Base-by-base conservation (phyloP, 768 basidiomycete species). In the Cyclocybe aegerita region DNA sequence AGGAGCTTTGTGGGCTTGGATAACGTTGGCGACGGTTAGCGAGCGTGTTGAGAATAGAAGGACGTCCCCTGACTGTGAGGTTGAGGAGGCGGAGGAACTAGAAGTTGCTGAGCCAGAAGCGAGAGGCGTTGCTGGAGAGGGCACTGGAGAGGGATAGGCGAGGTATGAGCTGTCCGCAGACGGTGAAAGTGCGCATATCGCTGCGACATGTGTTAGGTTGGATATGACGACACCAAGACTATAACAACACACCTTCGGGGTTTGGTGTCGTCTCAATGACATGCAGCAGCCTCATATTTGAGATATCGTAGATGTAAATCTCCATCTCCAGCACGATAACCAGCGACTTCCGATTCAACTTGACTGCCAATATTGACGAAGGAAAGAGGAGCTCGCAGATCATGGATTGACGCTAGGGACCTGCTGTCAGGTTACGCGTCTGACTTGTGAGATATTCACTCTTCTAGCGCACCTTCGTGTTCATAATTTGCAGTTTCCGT, bases 331-430 rank as follows among this genome's bases (percentile, higher is more conserved):
- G 81, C 5, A 98, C 89, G 60, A 99, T 94, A 30, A 98, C 92
- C 40, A 99, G 82, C 0, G 93, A 90, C 70, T 97, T 96, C 47
- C 97, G 84, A 71, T 99, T 99, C 61, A 99, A 80, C 73, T 97
- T 98, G 66, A 99, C 96, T n/a, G 91, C 83, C 23, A 99, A 84
- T 48, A 99, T 95, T 3, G 93, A 92, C 0, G 93, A 94, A 0
- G 97, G 97, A 66, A 99, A 99, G 4, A 97, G 81, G 12, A 98
- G 83, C 64, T 99, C 97, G 82, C 97, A 98, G 50, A 99, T 99
- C 78, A 95, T 95, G 16, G 91, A 94, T 80, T 98, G 93, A 17
- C 97, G 87, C 92, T 96, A 39, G 31, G 40, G 36, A 47, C 43
- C 53, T 17, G 36, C 33, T 29, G 37, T 54, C 37, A 54, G 57